Base-by-base conservation (phyloP, 306 rosid genomes). In the Leucaena leucocephala region DNA sequence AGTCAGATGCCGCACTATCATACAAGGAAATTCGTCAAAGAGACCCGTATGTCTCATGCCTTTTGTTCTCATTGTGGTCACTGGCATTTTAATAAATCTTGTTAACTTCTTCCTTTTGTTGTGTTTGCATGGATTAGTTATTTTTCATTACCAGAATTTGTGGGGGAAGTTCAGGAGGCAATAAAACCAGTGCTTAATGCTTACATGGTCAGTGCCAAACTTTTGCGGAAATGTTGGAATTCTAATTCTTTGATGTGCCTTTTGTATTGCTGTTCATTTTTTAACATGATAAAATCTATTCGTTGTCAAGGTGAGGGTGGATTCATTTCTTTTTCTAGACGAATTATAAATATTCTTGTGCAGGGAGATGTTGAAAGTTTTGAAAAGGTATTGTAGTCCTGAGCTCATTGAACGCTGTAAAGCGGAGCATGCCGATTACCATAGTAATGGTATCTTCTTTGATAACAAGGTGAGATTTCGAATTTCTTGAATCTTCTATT, bases 351-450 rank as follows among this genome's bases (percentile, higher is more conserved):
- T 52, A 42, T 21, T 64, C 70, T 62, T 76, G 63, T 84, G n/a
- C 78, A 95, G 98, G 98, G 91, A 76, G 98, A 91, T 78, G 80
- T 82, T 68, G 96, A 90, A 86, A n/a, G 86, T 89, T 49, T 80
- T 92, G 81, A 92, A 88, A 81, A 92, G 92, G 85, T 92, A 86
- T 74, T 95, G 98, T 79, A 78, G 89, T 74, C 83, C 81, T 72
- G 96, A 91, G 90, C 90, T 95, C 82, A 83, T 95, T 67, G 97
- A 92, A 78, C 93, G 98, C 75, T 95, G 97, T 83, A 92, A 69
- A 82, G 98, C 98, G 5, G 98, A 95, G 88, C 92, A 85, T 68
- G 68, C 8, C 44, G 98, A 90, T 49, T 95, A 82, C 71, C 83
- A 84, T 82, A 82, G 90, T 83, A 89, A 87, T 81, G 98, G 89